These are phyloP conservation scores for Solanum etuberosum DNA, from an alignment of 257 asterid genomes.

Conservation along the genomic window DNA sequence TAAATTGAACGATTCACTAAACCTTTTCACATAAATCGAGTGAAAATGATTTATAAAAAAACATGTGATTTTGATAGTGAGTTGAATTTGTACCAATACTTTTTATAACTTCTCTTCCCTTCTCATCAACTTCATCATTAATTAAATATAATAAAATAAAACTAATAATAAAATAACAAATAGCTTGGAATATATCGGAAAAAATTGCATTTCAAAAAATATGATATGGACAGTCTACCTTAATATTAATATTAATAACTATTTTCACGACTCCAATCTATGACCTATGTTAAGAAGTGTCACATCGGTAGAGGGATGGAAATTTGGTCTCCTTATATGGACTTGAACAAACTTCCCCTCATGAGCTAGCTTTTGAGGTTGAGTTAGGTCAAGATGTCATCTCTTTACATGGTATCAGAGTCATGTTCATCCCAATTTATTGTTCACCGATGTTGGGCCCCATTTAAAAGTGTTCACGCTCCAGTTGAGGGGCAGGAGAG, in stretches of 20 bases:
- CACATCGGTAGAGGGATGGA: fast-evolving
- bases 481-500: too few species aligned
- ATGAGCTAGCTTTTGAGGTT: too few species aligned
- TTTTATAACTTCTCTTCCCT: neutral
- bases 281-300: too few species aligned
- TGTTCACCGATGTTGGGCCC: too few species aligned
- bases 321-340: too few species aligned
- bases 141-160: neutral
- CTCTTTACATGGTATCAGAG: too few species aligned
- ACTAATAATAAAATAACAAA: neutral
- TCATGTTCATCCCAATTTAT: too few species aligned
- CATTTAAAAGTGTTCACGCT: too few species aligned
- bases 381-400: too few species aligned
- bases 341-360: too few species aligned
- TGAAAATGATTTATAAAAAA: neutral
- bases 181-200: neutral
- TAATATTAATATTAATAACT: neutral
- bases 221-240: fast-evolving
- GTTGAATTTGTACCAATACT: neutral
- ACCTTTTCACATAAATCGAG: neutral
- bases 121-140: neutral
- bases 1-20: neutral
- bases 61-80: neutral
- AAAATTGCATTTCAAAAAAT: neutral
- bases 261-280: fast-evolving